A percentile compares a stretch with the other conserved stretches of the same genome.
phyloP scores from a whole-genome alignment of 2,329 filamentous ascomycete genomes.

The Fusarium succisae region DNA sequence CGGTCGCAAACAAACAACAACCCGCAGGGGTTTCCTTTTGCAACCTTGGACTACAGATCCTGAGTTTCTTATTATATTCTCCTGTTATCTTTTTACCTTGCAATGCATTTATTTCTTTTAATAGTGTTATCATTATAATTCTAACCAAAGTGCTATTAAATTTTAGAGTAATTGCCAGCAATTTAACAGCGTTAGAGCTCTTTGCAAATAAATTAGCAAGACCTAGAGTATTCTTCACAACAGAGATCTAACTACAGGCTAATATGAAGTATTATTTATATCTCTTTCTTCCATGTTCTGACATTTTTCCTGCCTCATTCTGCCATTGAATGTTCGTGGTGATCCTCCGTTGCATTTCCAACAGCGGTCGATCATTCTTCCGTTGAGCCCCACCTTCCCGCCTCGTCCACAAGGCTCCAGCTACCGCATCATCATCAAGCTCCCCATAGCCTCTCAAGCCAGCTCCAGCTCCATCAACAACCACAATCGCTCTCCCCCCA shows the following conservation, averaged over 20 bases:
- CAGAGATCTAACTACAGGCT: accelerated
- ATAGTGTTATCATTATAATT: background rate
- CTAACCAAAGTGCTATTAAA: too few relatives aligned
- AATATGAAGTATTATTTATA: accelerated
- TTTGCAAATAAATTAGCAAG: accelerated
- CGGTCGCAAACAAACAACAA: background rate
- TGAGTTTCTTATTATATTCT: accelerated
- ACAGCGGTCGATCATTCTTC: slow-evolving; percentile 25
- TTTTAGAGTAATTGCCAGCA: background rate
- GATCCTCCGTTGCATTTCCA: background rate
- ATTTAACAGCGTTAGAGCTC: accelerated
- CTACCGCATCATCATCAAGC: slow-evolving; percentile 32
- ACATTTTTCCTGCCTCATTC: background rate
- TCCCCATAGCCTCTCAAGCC: slow-evolving; percentile 2
- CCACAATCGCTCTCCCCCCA: background rate
- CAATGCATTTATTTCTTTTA: background rate
- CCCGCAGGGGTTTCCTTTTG: background rate
- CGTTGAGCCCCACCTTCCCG: slow-evolving; percentile 19
- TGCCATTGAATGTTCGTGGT: background rate
- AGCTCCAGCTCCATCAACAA: background rate
- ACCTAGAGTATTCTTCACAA: too few relatives aligned
- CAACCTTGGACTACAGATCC: accelerated
- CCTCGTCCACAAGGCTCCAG: slow-evolving; percentile 32
- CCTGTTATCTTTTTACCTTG: too few relatives aligned
- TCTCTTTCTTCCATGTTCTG: background rate